Evolutionary conservation across 495 filamentous ascomycete genomes (phyloP), one percentile per base, ranked within the genome.

Genomic region (Aspergillus mulundensis): DNA sequence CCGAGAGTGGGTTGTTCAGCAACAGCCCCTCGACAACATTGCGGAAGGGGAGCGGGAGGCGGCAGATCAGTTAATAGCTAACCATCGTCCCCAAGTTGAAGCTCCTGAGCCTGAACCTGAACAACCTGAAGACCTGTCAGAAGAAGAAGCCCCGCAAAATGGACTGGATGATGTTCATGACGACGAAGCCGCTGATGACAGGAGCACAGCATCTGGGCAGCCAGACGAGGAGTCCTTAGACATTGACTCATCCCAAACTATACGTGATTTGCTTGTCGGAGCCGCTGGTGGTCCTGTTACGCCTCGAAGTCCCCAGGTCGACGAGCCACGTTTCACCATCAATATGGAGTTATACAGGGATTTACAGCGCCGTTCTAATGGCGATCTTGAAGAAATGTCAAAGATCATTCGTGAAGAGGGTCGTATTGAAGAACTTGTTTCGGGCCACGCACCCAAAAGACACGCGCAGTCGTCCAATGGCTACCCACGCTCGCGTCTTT

Each of bases 1-100:
- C 48, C 79, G 94, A 16, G 94, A 99, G 71, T 99, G 95, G 84
- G 94, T 99, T 38, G 91, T 97, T 6, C 93, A 97, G 64, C 94
- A 97, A 66, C 95, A 97, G 65, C 92, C 91, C 10, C 87, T 88
- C 57, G 77, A 80, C 32, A 81, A 84, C 53, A 73, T 84, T 43
- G 76, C 70, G 18, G 66, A 85, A 70, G 71, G 82, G 63, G 71
- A 83, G 62, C 61, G 76, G 24, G 70, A 81, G 55, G 66, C 74
- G 38, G 66, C 75, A 45, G 42, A 74, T 56, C 55, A 66, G 32
- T 56, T 77, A 30, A 75, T 75, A 23, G 75, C 71, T 3, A 75
- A 77, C 30, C 68, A 74, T 42, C 68, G 62, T 7, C 54, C 69
- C 30, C 56, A 54, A 8, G 57, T 61, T 49, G 54, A 54, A 21